A percentile compares a stretch with the other conserved stretches of the same genome.
phyloP scores from a whole-genome alignment of 371 early-diverging fungal genomes.

The Rhizomucor miehei region DNA sequence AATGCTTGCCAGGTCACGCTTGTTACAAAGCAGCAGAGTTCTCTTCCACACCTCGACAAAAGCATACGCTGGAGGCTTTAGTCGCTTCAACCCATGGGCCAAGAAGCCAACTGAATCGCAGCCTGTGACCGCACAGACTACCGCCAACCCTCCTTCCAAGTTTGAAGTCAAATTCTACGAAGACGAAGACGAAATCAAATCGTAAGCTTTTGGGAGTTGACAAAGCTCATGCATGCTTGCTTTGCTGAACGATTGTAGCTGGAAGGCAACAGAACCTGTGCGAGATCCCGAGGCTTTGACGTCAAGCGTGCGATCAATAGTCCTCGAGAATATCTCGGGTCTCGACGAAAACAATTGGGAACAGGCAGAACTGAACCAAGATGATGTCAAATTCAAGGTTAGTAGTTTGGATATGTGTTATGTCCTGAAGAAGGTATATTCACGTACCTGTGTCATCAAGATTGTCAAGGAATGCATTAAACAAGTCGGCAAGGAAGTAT shows the following conservation, averaged over 20 bases:
- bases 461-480: conserved; percentile 41
- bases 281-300: conserved; percentile 26
- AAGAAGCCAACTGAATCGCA: conserved; percentile 19
- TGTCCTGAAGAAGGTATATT: background rate
- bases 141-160: conserved; percentile 3
- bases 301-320: conserved; percentile 25
- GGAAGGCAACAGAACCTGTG: conserved; percentile 26
- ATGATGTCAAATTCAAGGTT: conserved; percentile 35
- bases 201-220: conserved; percentile 17
- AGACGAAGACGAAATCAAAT: conserved; percentile 13
- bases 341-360: conserved; percentile 31
- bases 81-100: conserved; percentile 48
- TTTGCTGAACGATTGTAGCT: conserved; percentile 14
- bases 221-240: background rate
- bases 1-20: conserved; percentile 5
- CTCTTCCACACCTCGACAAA: conserved; percentile 22
- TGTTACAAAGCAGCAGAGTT: conserved; percentile 12
- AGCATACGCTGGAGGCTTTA: conserved; percentile 26
- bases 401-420: background rate
- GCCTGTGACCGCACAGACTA: background rate
- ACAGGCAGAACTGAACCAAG: conserved; percentile 14
- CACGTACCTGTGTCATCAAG: conserved; percentile 6
- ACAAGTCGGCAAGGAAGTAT: conserved; percentile 40
- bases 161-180: conserved; percentile 2
- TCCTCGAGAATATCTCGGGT: conserved; percentile 24